Conservation (phyloP, 345 rosid species). For the Heritiera littoralis region DNA sequence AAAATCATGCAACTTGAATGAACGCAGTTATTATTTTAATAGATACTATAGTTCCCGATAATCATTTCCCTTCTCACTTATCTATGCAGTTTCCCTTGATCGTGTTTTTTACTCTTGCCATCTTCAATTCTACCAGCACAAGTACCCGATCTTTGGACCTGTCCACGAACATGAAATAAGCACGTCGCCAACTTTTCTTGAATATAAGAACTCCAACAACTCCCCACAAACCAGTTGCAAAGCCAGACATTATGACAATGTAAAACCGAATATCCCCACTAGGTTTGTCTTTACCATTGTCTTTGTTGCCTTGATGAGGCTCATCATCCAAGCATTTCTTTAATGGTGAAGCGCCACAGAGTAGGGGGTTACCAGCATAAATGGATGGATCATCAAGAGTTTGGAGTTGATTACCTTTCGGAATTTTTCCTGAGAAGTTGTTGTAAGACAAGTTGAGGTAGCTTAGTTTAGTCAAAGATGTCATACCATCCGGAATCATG, state of each 20-base stretch:
- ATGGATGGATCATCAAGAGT: not conserved
- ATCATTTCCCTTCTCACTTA: not conserved
- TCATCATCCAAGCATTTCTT: not conserved
- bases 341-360: not conserved
- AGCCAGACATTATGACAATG: slow-evolving; percentile 11
- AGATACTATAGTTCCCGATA: not conserved
- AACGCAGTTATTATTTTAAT: no score
- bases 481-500: not conserved
- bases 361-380: not conserved
- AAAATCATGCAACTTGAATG: not conserved
- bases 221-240: slow-evolving; percentile 15
- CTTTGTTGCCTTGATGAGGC: not conserved
- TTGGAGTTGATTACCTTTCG: not conserved
- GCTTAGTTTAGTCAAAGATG: not conserved
- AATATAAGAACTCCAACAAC: slow-evolving; percentile 1
- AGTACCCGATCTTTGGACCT: not conserved
- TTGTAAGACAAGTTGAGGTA: slow-evolving; percentile 6
- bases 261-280: not conserved
- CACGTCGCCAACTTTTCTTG: not conserved
- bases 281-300: not conserved
- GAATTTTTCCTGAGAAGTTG: not conserved
- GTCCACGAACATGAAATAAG: not conserved
- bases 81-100: not conserved
- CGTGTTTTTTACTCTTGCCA: not conserved
- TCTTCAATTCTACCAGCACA: not conserved